Base-by-base conservation (phyloP, 345 rosid species). In the Salix koriyanagi region DNA sequence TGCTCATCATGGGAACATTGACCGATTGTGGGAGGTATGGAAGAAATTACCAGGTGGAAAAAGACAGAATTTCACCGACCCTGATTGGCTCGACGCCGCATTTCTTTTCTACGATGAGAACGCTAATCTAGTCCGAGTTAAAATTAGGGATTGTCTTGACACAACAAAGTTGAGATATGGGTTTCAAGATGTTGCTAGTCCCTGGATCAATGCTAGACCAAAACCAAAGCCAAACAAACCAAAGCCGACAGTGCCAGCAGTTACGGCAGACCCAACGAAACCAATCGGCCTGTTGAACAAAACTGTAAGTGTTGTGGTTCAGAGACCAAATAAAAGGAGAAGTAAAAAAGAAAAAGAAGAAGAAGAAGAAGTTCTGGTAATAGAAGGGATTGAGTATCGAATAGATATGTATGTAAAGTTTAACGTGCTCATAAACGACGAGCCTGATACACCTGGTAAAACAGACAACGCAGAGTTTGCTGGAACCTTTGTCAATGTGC, bases 101-200 rank as follows among this genome's bases (percentile, higher is more conserved):
- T 88, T 91, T 44, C 62, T 91, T 19, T 88, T 91, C 82, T 89
- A 88, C 6, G 91, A 91, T 48, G 94, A 91, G 79, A 88, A 91
- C 18, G 89, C 86, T 0, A 73, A 86, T 28, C 83, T 80, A 4
- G 92, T 91, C 21, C 88, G 91, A 36, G 89, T 86, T 28, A 87
- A 85, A 54, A 89, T 91, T 30, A 70, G 80, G 2, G 94, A 91
- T 39, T 85, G 91, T 67, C 79, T 91, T 0, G 88, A 91, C 32
- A 54, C 14, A 7, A 81, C 21, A n/a, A 81, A 75, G 0, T 64
- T 91, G 13, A 79, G 91, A 11, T 89, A 88, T 23, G 71, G 2
- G 12, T 90, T 86, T 70, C 88, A 91, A 67, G 77, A 83, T 12
- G 91, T 88, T 26, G 89, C 77, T 4, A 78, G 85, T 70, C 91